A percentile compares a stretch with the other conserved stretches of the same genome.
These are phyloP conservation scores for Globisporangium carolinianum DNA, from an alignment of 352 stramenopile species.

Conservation along the genomic window DNA sequence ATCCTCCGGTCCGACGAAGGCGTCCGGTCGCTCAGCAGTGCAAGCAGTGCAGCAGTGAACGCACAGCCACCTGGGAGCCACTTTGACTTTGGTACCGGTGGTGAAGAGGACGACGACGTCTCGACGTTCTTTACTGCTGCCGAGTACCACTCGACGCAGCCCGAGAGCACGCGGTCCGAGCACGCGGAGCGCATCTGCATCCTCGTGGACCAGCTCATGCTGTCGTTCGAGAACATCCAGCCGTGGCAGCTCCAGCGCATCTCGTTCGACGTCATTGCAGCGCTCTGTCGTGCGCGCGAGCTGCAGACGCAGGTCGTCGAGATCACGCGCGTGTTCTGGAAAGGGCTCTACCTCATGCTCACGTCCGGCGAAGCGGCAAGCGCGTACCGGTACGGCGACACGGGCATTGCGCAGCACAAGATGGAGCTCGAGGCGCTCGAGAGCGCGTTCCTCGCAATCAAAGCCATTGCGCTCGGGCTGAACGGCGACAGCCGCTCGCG, in stretches of 20 bases:
- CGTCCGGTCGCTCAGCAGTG: conserved; percentile 30
- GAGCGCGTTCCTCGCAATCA: conserved; percentile 58
- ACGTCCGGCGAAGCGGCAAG: conserved; percentile 52
- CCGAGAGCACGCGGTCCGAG: conserved; percentile 19
- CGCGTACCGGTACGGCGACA: conserved; percentile 26
- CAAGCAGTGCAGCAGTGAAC: background rate
- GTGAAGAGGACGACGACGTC: conserved; percentile 34
- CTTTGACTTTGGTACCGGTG: conserved; percentile 29
- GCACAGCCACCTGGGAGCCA: conserved; percentile 15
- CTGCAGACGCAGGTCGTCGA: conserved; percentile 62
- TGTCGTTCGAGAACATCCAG: conserved; percentile 69
- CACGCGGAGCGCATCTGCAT: conserved; percentile 47
- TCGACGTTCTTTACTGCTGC: conserved; percentile 48
- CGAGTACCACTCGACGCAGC: conserved; percentile 33
- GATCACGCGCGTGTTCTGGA: conserved; percentile 70
- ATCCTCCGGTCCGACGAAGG: conserved; percentile 43
- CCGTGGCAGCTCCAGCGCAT: conserved; percentile 72
- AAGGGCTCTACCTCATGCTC: conserved; percentile 69
- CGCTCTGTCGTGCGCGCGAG: conserved; percentile 42
- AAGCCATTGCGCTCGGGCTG: conserved; percentile 48
- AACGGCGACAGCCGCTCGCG: conserved; percentile 44
- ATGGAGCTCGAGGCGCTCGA: conserved; percentile 73
- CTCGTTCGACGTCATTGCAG: conserved; percentile 67
- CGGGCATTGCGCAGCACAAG: conserved; percentile 26
- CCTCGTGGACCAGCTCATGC: conserved; percentile 55